These are phyloP conservation scores for Oropetium thomaeum DNA, from an alignment of 176 grass and related monocot species.

Conservation along the genomic window DNA sequence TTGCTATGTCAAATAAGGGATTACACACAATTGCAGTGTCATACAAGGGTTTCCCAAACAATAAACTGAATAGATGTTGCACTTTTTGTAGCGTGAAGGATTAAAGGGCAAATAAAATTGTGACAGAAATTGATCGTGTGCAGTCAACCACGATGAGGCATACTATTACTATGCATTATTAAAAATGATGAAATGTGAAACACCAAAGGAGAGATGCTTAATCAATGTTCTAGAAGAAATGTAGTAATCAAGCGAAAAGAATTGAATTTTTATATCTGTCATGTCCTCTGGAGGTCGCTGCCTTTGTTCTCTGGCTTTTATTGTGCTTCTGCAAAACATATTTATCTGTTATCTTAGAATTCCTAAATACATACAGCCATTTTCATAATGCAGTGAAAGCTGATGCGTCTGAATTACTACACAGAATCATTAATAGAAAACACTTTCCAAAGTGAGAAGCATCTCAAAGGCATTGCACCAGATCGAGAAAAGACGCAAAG, in stretches of 20 bases:
- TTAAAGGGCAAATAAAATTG: background rate
- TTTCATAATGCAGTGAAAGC: background rate
- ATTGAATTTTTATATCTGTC: background rate
- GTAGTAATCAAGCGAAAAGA: background rate
- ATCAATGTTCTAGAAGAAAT: background rate
- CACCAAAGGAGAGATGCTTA: background rate
- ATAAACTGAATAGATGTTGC: background rate
- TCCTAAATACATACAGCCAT: background rate
- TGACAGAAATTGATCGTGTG: background rate
- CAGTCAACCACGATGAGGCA: background rate
- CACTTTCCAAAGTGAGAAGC: background rate
- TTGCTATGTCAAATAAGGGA: too few relatives aligned
- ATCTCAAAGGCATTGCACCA: background rate
- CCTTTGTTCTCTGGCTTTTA: background rate
- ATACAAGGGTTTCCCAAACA: too few relatives aligned
- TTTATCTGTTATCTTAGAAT: background rate
- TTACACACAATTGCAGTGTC: too few relatives aligned
- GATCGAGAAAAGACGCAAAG: background rate
- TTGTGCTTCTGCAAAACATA: background rate
- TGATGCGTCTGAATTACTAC: background rate
- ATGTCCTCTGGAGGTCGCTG: background rate
- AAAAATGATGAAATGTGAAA: background rate
- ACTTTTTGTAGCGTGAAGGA: background rate
- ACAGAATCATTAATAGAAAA: background rate
- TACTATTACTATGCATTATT: background rate